Conservation (phyloP, 2,329 filamentous ascomycete species). For the Aureobasidium sp. region DNA sequence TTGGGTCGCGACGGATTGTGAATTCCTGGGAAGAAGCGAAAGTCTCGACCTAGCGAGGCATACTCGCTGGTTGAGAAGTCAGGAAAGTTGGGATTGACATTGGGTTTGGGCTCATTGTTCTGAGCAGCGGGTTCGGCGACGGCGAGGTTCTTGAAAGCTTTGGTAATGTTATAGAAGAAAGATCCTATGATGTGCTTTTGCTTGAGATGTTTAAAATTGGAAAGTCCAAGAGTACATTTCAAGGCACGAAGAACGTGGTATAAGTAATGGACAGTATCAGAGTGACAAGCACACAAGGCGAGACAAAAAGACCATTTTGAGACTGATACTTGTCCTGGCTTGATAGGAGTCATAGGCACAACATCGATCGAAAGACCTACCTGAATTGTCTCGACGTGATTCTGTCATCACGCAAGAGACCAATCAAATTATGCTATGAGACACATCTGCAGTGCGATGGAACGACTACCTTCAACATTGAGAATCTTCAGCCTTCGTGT, state of each 20-base stretch:
- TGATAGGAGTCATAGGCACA: too few species aligned
- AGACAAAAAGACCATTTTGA: background rate
- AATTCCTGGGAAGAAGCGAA: background rate
- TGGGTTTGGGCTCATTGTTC: background rate
- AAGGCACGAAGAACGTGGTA: background rate
- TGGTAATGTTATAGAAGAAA: background rate
- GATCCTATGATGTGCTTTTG: background rate
- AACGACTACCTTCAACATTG: too few species aligned
- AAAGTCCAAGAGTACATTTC: background rate
- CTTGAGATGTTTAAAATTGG: background rate
- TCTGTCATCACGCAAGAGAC: background rate
- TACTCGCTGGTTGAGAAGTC: background rate
- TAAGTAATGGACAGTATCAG: background rate
- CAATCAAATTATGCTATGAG: too few species aligned
- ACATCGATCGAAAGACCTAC: background rate
- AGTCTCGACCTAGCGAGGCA: background rate
- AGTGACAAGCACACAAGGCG: background rate
- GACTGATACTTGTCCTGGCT: background rate
- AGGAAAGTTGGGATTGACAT: background rate
- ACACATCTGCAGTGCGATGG: too few species aligned
- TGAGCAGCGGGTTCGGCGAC: background rate
- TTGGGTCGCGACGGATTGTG: background rate
- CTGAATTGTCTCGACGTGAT: background rate
- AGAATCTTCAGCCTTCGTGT: too few species aligned
- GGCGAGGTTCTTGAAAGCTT: background rate